Conservation (phyloP, 257 asterid species). For the Salvia hispanica region DNA sequence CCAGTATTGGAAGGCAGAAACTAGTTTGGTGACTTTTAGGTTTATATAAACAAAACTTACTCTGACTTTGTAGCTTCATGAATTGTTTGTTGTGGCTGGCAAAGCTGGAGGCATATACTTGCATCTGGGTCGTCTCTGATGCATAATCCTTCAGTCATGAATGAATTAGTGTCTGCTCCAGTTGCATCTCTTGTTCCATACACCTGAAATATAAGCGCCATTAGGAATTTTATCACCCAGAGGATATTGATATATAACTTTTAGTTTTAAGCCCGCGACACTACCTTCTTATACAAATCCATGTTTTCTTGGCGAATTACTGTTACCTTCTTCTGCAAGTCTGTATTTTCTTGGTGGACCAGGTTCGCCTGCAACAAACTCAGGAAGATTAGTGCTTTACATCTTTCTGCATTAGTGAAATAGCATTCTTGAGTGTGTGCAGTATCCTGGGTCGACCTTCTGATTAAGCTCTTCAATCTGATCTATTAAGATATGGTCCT, state of each 20-base stretch:
- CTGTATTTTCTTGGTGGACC: constrained; percentile 70
- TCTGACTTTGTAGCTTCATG: constrained; percentile 46
- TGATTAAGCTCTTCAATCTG: constrained; percentile 63
- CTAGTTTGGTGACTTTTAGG: not conserved
- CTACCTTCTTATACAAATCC: constrained; percentile 63
- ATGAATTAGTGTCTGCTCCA: constrained; percentile 44
- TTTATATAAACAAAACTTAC: constrained; percentile 37
- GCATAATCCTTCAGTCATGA: constrained; percentile 41
- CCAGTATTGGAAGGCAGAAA: constrained; percentile 20
- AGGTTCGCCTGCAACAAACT: constrained; percentile 61
- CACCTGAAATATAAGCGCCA: constrained; percentile 43
- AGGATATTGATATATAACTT: constrained; percentile 5
- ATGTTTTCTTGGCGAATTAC: constrained; percentile 50
- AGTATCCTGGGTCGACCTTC: constrained; percentile 46
- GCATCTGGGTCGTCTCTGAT: constrained; percentile 54
- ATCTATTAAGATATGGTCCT: constrained; percentile 62
- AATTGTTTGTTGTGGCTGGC: constrained; percentile 69
- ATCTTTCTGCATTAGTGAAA: constrained; percentile 9
- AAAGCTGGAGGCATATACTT: constrained; percentile 70
- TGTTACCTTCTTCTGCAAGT: constrained; percentile 60
- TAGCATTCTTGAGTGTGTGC: constrained; percentile 3
- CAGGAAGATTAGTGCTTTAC: constrained; percentile 34
- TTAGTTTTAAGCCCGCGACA: constrained; percentile 18
- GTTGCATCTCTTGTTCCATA: constrained; percentile 50
- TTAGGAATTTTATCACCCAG: not conserved